A percentile compares a stretch with the other conserved stretches of the same genome.
These are phyloP conservation scores for Penicillium oxalicum DNA, from an alignment of 2,329 filamentous ascomycete species.

Conservation along the genomic window DNA sequence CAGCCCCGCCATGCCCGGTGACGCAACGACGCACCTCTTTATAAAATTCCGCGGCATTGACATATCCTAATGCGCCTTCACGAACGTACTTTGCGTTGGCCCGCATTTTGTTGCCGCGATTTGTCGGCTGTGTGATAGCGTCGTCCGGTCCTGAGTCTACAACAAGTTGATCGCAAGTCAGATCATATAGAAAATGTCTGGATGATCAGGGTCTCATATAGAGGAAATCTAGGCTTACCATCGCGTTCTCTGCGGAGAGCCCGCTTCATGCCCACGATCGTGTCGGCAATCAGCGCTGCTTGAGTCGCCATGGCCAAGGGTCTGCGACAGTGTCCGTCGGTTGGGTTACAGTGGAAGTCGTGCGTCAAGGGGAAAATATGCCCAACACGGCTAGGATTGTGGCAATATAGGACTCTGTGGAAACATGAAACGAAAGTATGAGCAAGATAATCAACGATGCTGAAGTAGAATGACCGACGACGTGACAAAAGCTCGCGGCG, in stretches of 20 bases:
- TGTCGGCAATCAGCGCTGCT: constrained; percentile 46
- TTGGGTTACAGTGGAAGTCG: constrained; percentile 11
- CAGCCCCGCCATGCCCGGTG: neutral
- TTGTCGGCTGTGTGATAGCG: constrained; percentile 49
- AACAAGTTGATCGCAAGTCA: constrained; percentile 8
- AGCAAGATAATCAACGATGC: constrained; percentile 5
- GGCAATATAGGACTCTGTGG: neutral
- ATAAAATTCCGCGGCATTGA: constrained; percentile 48
- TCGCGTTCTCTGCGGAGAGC: constrained; percentile 45
- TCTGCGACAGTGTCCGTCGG: constrained; percentile 10
- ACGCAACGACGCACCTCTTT: constrained; percentile 45
- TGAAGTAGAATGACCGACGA: constrained; percentile 7
- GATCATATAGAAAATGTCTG: too few species aligned
- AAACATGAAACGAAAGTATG: neutral
- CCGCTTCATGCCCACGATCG: constrained; percentile 51
- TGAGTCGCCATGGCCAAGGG: constrained; percentile 38
- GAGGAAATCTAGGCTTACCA: constrained; percentile 27
- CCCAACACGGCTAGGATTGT: too few species aligned
- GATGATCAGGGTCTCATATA: too few species aligned
- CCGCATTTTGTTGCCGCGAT: constrained; percentile 58
- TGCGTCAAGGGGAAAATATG: constrained; percentile 1
- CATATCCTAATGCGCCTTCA: constrained; percentile 49
- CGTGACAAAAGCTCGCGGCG: constrained; percentile 23
- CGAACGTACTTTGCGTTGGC: constrained; percentile 53
- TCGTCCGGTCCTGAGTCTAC: constrained; percentile 45